Percentiles rank a stretch among this genome's conserved stretches.
Evolutionary conservation across 495 filamentous ascomycete genomes (phyloP).

Genomic region (Stereocaulon alpinum): DNA sequence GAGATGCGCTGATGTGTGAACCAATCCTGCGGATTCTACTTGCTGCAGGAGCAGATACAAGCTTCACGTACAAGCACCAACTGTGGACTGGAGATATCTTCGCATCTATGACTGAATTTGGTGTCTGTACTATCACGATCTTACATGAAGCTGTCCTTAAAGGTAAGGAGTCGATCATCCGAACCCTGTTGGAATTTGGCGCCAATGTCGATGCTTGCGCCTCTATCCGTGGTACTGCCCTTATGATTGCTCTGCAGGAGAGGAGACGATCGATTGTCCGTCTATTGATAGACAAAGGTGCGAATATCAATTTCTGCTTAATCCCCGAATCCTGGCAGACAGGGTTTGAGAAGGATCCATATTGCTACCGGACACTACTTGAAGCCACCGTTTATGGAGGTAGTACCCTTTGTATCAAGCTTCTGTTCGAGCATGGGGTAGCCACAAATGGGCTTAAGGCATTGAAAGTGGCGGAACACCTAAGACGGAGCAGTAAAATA

Average conservation of each 20-base stretch:
- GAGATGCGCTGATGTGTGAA: neutral
- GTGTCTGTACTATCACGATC: neutral
- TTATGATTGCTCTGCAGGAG: conserved; percentile 3
- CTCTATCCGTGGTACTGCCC: conserved; percentile 1
- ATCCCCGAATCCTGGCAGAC: too few relatives aligned
- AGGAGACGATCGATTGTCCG: neutral
- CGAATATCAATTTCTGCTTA: neutral
- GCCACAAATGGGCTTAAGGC: neutral
- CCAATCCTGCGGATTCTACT: neutral
- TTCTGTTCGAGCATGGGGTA: neutral
- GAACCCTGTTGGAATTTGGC: neutral
- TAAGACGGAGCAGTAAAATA: too few relatives aligned
- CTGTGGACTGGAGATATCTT: too few relatives aligned
- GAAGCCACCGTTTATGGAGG: neutral
- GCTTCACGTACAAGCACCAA: too few relatives aligned
- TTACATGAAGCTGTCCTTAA: conserved; percentile 1
- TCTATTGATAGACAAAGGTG: neutral
- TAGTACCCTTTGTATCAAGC: neutral
- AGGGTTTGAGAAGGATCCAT: too few relatives aligned
- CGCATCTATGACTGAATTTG: too few relatives aligned
- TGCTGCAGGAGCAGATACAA: too few relatives aligned
- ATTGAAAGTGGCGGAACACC: neutral
- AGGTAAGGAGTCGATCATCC: neutral
- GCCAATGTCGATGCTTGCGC: conserved; percentile 2
- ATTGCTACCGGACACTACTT: neutral